Base-by-base conservation (phyloP, 2,329 filamentous ascomycete genomes). In the Penicillium nordicum region DNA sequence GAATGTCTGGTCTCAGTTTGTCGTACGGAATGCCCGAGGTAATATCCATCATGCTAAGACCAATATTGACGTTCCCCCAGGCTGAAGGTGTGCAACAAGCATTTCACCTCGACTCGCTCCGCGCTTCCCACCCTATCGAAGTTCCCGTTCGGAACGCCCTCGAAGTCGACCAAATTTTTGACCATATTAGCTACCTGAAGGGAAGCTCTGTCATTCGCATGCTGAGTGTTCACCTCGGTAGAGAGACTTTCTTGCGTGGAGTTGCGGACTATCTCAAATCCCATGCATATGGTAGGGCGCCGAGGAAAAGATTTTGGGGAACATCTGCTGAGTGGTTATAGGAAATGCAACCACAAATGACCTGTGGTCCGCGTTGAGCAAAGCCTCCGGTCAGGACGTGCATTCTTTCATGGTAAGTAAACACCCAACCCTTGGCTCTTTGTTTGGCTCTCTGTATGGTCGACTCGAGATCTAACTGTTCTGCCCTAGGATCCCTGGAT, bases 1-100 rank as follows among this genome's bases (percentile, higher is more conserved):
- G 93, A 88, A 97, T 67, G 89, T 97, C 32, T 99, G 94, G 94
- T 88, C 90, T 57, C 92, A 97, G 77, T 99, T 97, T 77, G 90
- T 97, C 68, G 83, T 85, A 82, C 80, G 82, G 78, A 79, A 75
- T 74, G 74, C 78, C 57, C 78, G 76, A 84, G 82, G 82, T 83
- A 83, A 69, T 63, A 67, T 46, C 50, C 27, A 60, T 57, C 23
- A 64, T 63, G 60, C 62, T 72, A 69, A 75, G 68, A 67, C 64
- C 57, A 43, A 48, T 14, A 64, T 74, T 75, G 63, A 76, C 70
- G 61, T 63, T 69, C 67, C 64, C 66, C 58, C 73, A 85, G 82
- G 91, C 91, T 77, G 94, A 97, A 79, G 89, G 89, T 67, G 90
- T 96, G 79, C 91, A 96, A 82, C 86, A 86, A 79, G 93, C 93